Evolutionary conservation across 1,139 yeast species (phyloP), one percentile per base, ranked within the genome.

Genomic region (Keqinozyma sinolaborantium): DNA sequence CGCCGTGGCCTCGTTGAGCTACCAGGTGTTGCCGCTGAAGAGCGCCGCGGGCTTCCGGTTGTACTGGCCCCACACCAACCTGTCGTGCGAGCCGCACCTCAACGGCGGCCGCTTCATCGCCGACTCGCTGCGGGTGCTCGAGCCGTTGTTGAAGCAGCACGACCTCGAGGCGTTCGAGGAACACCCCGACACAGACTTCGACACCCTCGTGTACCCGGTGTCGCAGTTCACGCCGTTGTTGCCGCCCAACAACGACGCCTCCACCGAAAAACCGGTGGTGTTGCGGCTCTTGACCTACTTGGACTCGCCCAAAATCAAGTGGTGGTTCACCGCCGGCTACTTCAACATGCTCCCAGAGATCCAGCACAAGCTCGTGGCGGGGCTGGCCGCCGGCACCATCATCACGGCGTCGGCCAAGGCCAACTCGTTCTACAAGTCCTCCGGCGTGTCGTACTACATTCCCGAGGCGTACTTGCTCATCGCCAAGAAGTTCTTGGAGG

Each of bases 281-380:
- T 62, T 83, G 30, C 62, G 82, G 25, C 56, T 83, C 5, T 64
- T 84, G 30, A 70, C 86, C 3, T 72, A 72, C 48, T 64, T 82
- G 34, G 79, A 71, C 44, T 70, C 72, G 35, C 69, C 76, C 3
- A 52, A 62, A 16, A 73, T 80, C 31, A 71, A 70, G 36, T 92
- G 96, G 95, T 75, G 86, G 48, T 82, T 92, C 47, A 94, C 98
- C 0, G 97, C 98, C 0, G 99, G 99, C 1, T 92, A 92, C 56
- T 94, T 92, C 65, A 94, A 92, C 54, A 83, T 92, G 77, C 76
- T 83, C 30, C 87, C 95, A 0, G 79, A 79, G 28, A 82, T 85
- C 37, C 78, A 77, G 47, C 60, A 66, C n/a, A 67, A 73, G 27
- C 64, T 92, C 28, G 55, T 87, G 25, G 63, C 64, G 28, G 74